Conservation (phyloP, 257 asterid genomes). For the Solanum boliviense region DNA sequence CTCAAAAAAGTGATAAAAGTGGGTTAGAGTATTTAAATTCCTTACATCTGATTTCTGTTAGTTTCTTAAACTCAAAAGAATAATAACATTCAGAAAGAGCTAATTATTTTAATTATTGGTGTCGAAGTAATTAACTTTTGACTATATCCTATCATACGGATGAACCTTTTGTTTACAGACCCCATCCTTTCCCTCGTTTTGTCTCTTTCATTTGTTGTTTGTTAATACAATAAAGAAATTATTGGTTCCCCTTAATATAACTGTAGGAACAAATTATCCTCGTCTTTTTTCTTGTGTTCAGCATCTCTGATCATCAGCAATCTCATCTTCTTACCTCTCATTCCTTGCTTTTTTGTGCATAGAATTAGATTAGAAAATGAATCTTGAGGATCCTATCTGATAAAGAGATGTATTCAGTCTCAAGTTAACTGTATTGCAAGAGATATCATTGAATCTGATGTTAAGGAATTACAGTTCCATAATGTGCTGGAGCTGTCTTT, state of each 20-base stretch:
- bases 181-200: background rate
- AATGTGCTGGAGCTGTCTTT: background rate
- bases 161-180: background rate
- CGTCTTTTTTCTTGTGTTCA: background rate
- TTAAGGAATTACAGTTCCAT: background rate
- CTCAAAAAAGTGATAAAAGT: background rate
- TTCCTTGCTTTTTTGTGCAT: background rate
- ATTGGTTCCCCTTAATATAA: background rate
- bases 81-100: background rate
- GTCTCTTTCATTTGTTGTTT: background rate
- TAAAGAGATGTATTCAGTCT: background rate
- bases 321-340: background rate
- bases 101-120: background rate
- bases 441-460: background rate
- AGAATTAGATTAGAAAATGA: background rate
- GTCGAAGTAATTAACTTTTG: background rate
- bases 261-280: background rate
- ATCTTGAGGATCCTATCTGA: background rate
- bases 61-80: background rate
- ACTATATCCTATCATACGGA: background rate
- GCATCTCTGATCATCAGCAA: background rate
- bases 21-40: background rate
- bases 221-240: background rate
- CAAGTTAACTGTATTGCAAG: background rate
- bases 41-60: background rate